Conservation (phyloP, 169 alveolate species). For the Plasmodium knowlesi region DNA sequence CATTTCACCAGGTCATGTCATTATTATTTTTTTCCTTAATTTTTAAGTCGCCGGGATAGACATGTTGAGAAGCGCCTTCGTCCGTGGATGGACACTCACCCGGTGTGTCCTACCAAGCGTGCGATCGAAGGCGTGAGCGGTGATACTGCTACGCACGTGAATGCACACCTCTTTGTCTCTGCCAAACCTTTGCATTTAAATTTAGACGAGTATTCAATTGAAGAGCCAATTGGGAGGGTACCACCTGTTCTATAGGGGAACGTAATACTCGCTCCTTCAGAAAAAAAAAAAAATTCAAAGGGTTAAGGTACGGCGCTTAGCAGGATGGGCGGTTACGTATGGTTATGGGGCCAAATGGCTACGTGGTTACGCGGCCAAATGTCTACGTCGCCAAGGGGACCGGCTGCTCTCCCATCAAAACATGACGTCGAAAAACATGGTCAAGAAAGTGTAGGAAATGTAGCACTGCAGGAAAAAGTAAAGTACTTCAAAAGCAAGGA, state of each 20-base stretch:
- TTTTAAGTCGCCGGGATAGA: not conserved
- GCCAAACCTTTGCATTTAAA: not conserved
- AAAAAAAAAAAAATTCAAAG: not conserved
- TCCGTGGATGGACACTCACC: not conserved
- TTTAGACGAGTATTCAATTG: not conserved
- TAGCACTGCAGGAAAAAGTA: constrained; percentile 91
- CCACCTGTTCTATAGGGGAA: not conserved
- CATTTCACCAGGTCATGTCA: not conserved
- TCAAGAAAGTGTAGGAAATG: constrained; percentile 90
- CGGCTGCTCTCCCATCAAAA: constrained; percentile 72
- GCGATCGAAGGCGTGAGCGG: not conserved
- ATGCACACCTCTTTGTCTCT: not conserved
- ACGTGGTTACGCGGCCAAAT: not conserved
- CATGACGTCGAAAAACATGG: constrained; percentile 91
- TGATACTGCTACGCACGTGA: not conserved
- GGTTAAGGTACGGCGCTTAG: not conserved
- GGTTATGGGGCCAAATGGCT: not conserved
- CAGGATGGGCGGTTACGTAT: not conserved
- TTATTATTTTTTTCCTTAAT: not conserved
- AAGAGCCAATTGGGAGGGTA: not conserved
- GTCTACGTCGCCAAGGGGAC: too few relatives aligned
- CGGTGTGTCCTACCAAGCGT: too few relatives aligned
- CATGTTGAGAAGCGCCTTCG: not conserved
- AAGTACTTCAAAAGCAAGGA: constrained; percentile 89
- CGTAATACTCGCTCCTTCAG: not conserved